A percentile compares a stretch with the other conserved stretches of the same genome.
These are phyloP conservation scores for Pleurotus sapidus DNA, from an alignment of 768 basidiomycete genomes.

Conservation along the genomic window DNA sequence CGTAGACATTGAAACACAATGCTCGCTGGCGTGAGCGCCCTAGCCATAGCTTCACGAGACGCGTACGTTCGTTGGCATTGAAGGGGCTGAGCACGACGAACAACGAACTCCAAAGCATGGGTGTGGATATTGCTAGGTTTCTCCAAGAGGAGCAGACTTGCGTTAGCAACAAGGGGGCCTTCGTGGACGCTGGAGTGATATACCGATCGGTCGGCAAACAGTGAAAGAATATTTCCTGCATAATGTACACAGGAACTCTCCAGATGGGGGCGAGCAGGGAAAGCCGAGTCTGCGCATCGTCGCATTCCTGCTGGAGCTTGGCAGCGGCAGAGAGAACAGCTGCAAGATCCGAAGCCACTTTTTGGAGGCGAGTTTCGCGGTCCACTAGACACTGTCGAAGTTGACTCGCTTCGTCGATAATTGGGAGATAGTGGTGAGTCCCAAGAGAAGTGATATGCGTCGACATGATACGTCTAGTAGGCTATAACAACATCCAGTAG, in stretches of 20 bases:
- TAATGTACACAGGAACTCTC: constrained; percentile 19
- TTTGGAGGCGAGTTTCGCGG: background rate
- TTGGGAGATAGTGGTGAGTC: too few species aligned
- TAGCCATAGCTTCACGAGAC: constrained; percentile 18
- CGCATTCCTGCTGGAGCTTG: constrained; percentile 1
- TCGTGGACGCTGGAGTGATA: constrained; percentile 8
- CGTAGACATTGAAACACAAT: constrained; percentile 13
- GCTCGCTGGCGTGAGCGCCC: constrained; percentile 12
- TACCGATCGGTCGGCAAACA: constrained; percentile 17
- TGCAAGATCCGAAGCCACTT: background rate
- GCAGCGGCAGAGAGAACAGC: background rate
- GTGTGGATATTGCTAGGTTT: constrained; percentile 14
- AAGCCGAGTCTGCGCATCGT: background rate
- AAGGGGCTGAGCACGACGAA: constrained; percentile 13
- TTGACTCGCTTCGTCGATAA: background rate
- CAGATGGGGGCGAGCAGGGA: constrained; percentile 11
- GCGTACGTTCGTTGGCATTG: constrained; percentile 14
- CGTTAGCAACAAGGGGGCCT: constrained; percentile 19
- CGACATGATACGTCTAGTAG: too few species aligned
- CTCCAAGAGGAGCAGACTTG: constrained; percentile 22
- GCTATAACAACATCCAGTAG: too few species aligned
- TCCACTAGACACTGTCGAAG: background rate
- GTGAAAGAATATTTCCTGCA: constrained; percentile 18
- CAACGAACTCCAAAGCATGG: constrained; percentile 19
- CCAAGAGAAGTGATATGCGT: too few species aligned